A percentile compares a stretch with the other conserved stretches of the same genome.
Evolutionary conservation across 1,284 basidiomycete genomes (phyloP).

Genomic region (Phylloboletellus chloephorus): DNA sequence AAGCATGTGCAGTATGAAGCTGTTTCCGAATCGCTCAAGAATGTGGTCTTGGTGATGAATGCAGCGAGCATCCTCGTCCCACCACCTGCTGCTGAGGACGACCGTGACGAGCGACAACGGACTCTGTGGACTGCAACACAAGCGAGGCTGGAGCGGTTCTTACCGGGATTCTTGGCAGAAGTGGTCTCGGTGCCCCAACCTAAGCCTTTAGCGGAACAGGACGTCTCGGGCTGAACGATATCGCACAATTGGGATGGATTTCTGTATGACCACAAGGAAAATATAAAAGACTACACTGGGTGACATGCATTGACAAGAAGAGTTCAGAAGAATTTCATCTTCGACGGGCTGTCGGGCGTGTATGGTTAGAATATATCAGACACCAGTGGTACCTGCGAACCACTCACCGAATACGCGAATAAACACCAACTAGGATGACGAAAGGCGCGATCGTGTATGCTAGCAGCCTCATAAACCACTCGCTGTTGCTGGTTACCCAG

Average conservation of each 20-base stretch:
- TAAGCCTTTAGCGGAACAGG: conserved; percentile 12
- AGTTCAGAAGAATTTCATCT: conserved; percentile 45
- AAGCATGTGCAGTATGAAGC: conserved; percentile 73
- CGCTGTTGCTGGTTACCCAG: conserved; percentile 43
- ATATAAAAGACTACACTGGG: conserved; percentile 2
- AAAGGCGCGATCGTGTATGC: conserved; percentile 53
- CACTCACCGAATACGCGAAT: conserved; percentile 43
- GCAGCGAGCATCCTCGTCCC: conserved; percentile 79
- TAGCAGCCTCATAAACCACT: conserved; percentile 40
- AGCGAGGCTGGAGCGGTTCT: conserved; percentile 80
- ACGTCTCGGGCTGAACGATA: conserved; percentile 13
- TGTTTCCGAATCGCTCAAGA: conserved; percentile 94
- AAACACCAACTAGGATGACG: conserved; percentile 37
- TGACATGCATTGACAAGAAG: neutral
- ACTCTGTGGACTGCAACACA: conserved; percentile 81
- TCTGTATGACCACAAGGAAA: conserved; percentile 4
- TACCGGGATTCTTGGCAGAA: conserved; percentile 82
- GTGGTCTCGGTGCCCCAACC: conserved; percentile 48
- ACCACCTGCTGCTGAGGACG: conserved; percentile 47
- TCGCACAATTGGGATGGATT: conserved; percentile 7
- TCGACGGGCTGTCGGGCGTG: conserved; percentile 36
- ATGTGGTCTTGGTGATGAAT: conserved; percentile 95
- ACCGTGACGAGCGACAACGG: conserved; percentile 61
- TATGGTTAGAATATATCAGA: conserved; percentile 4
- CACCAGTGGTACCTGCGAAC: neutral